phyloP scores from a whole-genome alignment of 2,329 filamentous ascomycete species.

The Stagonosporopsis chrysanthemi region DNA sequence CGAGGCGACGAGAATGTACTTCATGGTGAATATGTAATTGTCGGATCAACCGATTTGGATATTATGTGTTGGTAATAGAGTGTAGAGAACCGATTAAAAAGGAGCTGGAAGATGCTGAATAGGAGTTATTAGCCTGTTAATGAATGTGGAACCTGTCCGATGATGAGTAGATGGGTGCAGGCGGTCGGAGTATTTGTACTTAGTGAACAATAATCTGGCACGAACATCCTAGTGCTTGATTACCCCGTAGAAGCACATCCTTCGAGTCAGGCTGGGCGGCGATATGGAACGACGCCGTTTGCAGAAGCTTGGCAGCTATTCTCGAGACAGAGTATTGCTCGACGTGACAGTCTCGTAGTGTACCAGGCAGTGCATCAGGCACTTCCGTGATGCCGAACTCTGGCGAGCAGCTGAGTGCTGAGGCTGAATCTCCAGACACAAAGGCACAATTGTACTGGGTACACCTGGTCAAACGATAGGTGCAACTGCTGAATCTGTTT shows the following conservation, averaged over 20 bases:
- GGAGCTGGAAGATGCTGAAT: slow-evolving; percentile 28
- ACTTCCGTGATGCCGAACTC: slow-evolving; percentile 6
- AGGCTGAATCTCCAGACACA: slow-evolving; percentile 20
- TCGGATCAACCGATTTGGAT: slow-evolving; percentile 29
- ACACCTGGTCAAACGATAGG: slow-evolving; percentile 3
- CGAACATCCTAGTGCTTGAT: slow-evolving; percentile 18
- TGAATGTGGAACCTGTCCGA: slow-evolving; percentile 43
- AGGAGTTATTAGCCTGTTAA: slow-evolving; percentile 36
- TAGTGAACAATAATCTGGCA: neutral
- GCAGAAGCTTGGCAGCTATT: slow-evolving; percentile 28
- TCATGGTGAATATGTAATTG: slow-evolving; percentile 38
- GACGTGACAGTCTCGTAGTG: slow-evolving; percentile 23
- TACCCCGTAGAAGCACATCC: slow-evolving; percentile 7
- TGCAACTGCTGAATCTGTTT: slow-evolving; percentile 30
- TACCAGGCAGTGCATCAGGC: slow-evolving; percentile 26
- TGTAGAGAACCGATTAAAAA: slow-evolving; percentile 12
- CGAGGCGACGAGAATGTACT: slow-evolving; percentile 47
- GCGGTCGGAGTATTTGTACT: slow-evolving; percentile 35
- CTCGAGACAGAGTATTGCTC: slow-evolving; percentile 26
- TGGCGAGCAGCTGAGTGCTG: slow-evolving; percentile 11
- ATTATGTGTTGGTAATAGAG: slow-evolving; percentile 21
- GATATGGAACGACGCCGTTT: slow-evolving; percentile 20
- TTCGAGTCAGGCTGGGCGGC: slow-evolving; percentile 5
- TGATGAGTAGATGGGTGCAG: slow-evolving; percentile 22
- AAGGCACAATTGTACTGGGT: slow-evolving; percentile 20